These are phyloP conservation scores for Cytospora piceicola DNA, from an alignment of 2,329 filamentous ascomycete genomes.

Conservation along the genomic window DNA sequence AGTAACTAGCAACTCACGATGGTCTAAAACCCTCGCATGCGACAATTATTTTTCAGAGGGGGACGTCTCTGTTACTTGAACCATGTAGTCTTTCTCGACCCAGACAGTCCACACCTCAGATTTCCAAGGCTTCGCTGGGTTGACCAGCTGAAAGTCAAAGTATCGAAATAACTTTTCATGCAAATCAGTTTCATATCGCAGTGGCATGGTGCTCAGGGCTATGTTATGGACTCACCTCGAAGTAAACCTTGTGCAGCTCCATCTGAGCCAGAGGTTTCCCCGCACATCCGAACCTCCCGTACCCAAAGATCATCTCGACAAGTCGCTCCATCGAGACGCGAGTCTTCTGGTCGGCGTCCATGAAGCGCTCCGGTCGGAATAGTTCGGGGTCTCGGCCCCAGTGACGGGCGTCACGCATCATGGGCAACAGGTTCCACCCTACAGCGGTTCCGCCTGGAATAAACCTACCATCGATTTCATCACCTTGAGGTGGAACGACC, in stretches of 20 bases:
- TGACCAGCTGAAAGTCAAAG: slow-evolving; percentile 26
- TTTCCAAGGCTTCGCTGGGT: slow-evolving; percentile 15
- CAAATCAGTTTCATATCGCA: background rate
- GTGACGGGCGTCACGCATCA: slow-evolving; percentile 25
- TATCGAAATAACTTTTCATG: slow-evolving; percentile 16
- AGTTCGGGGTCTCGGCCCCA: slow-evolving; percentile 58
- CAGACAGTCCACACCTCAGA: slow-evolving; percentile 8
- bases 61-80: slow-evolving; percentile 14
- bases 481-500: slow-evolving; percentile 36
- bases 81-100: slow-evolving; percentile 8
- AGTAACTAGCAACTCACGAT: background rate
- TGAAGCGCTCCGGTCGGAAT: slow-evolving; percentile 66
- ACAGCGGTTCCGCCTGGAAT: slow-evolving; percentile 39
- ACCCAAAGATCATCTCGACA: slow-evolving; percentile 45
- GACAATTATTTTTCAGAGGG: background rate
- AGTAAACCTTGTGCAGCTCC: slow-evolving; percentile 48
- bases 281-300: slow-evolving; percentile 45
- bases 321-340: slow-evolving; percentile 40
- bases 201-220: background rate
- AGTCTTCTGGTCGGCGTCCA: slow-evolving; percentile 45
- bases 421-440: slow-evolving; percentile 26
- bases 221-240: slow-evolving; percentile 40
- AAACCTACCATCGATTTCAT: slow-evolving; percentile 37
- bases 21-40: background rate
- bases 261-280: slow-evolving; percentile 49